Base-by-base conservation (phyloP, 2,329 filamentous ascomycete genomes). In the Neoarthrinium moseri region DNA sequence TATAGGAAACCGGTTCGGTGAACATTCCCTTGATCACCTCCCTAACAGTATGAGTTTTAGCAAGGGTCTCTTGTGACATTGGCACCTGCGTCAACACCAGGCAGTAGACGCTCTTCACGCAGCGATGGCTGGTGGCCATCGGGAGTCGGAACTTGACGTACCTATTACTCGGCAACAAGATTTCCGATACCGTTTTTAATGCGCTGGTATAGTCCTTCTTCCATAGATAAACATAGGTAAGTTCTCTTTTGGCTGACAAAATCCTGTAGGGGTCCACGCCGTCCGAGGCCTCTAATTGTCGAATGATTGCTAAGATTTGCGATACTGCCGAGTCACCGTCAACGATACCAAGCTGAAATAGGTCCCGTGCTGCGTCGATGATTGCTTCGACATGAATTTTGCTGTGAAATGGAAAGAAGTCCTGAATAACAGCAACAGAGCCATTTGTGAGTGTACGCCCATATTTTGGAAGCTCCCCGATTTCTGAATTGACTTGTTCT, bases 231-330 rank as follows among this genome's bases (percentile, higher is more conserved):
- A 34, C 32, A 15, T 34, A 15, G n/a, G n/a, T 34, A 11, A 34
- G 32, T 34, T 34, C 32, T 34, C 32, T 34, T 17, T 34, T 34
- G 32, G 32, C 32, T 34, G 32, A 34, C 8, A 34, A 34, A 15
- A 34, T 34, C n/a, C 7, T 34, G 7, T 34, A 11, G n/a, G 32
- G 7, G 32, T 34, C n/a, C 32, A 8, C 7, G 13, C 18, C 32
- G 8, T 15, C 32, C 32, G 32, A 34, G 10, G 32, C 32, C 32
- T 34, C 32, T 34, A 34, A 34, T 15, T 34, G 32, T 17, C n/a
- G 32, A 34, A 34, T 34, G n/a, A 34, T 15, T 34, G 32, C 18
- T 34, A 34, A 34, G n/a, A 34, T 34, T 34, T 34, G 32, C 8
- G n/a, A 34, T 15, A 34, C 32, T 15, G 32, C 32, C 7, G 32